Conservation (phyloP, 768 basidiomycete species). For the Panaeolus papilionaceus region DNA sequence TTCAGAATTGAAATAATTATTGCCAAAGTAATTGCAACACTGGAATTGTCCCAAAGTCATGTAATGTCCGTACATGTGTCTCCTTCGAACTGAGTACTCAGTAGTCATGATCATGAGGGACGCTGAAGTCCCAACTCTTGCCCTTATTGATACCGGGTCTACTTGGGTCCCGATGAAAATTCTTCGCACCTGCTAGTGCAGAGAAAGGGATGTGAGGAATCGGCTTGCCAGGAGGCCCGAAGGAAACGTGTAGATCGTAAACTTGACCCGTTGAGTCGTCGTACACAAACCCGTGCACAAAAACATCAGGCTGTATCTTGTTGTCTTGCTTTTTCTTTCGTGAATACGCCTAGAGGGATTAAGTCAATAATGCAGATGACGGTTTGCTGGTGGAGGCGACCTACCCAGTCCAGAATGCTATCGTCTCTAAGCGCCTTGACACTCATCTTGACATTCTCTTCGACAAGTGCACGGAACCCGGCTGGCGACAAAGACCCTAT, state of each 20-base stretch:
- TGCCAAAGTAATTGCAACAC: no score
- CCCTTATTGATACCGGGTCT: constrained; percentile 30
- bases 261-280: constrained; percentile 57
- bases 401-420: constrained; percentile 41
- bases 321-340: constrained; percentile 31
- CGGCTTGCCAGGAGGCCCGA: constrained; percentile 42
- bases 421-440: constrained; percentile 46
- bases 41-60: no score
- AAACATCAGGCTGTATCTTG: constrained; percentile 38
- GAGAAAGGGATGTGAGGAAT: constrained; percentile 42
- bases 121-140: constrained; percentile 32
- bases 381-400: constrained; percentile 17
- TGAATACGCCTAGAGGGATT: constrained; percentile 20
- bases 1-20: neutral
- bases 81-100: neutral
- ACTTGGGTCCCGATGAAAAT: constrained; percentile 30
- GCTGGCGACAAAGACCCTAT: constrained; percentile 26
- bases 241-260: constrained; percentile 52
- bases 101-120: neutral
- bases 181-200: constrained; percentile 36
- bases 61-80: neutral
- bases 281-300: constrained; percentile 65
- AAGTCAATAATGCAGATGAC: neutral
- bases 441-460: constrained; percentile 55
- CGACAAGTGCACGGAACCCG: constrained; percentile 48